Base-by-base conservation (phyloP, 352 stramenopile genomes). In the Plasmopara halstedii region DNA sequence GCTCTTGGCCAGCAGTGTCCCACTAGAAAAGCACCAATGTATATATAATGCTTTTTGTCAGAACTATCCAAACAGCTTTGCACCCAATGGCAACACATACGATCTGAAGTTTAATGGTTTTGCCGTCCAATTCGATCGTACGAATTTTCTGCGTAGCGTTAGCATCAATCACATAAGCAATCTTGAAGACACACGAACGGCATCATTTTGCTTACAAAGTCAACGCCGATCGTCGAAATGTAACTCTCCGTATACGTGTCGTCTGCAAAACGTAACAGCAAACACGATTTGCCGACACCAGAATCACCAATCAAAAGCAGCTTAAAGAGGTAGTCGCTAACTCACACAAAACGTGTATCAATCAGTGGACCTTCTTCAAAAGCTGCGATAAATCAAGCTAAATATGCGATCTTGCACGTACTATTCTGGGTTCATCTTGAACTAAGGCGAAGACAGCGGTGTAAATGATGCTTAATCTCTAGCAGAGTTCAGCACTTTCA, bases 71-170 rank as follows among this genome's bases (percentile, higher is more conserved):
- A n/a, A n/a, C n/a, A n/a, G n/a, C 31, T 6, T 15, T n/a, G 46
- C 20, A 21, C 8, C 17, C 5, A 21, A 4, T 19, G 33, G 19
- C 14, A 36, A 6, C n/a, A 56, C 75, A 44, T 84, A 95, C 84
- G 83, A 99, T 99, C 82, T 99, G 96, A 33, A 99, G 84, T 81
- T 99, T 99, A 77, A 99, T 98, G 42, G 92, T 98, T 80, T 99
- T 99, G 55, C 89, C 94, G 64, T 99, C 97, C 41, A 99, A 69
- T 61, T 99, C 93, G 56, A 99, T 98, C 36, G 96, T 99, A 63
- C 96, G 94, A 74, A 99, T 98, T 96, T 99, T 99, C 83, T 92
- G 42, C 39, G 71, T 21, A 53, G 26, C 40, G 26, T 21, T 2
- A 59, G 31, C 43, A 41, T 9, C 15, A 57, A 48, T n/a, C 46